These are phyloP conservation scores for Medicago ruthenica DNA, from an alignment of 306 rosid species.

Conservation along the genomic window DNA sequence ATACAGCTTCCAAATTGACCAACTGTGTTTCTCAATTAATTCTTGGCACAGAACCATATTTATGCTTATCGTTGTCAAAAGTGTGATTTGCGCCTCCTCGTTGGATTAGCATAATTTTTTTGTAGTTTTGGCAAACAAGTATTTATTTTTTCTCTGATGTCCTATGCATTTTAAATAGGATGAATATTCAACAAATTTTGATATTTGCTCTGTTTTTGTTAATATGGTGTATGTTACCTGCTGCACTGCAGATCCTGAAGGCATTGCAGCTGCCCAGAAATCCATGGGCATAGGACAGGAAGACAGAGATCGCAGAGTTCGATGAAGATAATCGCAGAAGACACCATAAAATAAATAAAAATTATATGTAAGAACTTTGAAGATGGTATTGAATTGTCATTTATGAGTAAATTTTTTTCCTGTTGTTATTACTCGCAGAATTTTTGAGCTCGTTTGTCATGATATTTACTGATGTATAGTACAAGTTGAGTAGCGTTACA, in stretches of 20 bases:
- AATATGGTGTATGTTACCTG: slow-evolving; percentile 30
- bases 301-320: slow-evolving; percentile 77
- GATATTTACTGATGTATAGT: slow-evolving; percentile 3
- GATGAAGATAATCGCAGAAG: slow-evolving; percentile 43
- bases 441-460: slow-evolving; percentile 14
- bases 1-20: slow-evolving; percentile 21
- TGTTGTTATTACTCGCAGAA: neutral
- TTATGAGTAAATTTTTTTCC: neutral
- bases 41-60: slow-evolving; percentile 13
- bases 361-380: slow-evolving; percentile 1
- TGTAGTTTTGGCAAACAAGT: slow-evolving; percentile 3
- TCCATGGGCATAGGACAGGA: slow-evolving; percentile 90
- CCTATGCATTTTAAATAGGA: slow-evolving; percentile 1
- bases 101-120: neutral
- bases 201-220: slow-evolving; percentile 6
- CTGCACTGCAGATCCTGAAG: slow-evolving; percentile 82
- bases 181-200: slow-evolving; percentile 5
- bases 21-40: neutral
- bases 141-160: slow-evolving; percentile 23
- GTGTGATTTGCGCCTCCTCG: neutral
- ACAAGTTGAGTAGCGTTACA: neutral
- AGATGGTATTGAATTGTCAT: slow-evolving; percentile 3
- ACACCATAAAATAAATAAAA: neutral
- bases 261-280: slow-evolving; percentile 89
- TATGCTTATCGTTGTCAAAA: slow-evolving; percentile 1